A percentile compares a stretch with the other conserved stretches of the same genome.
These are phyloP conservation scores for Agrocybe praecox DNA, from an alignment of 768 basidiomycete species.

Conservation along the genomic window DNA sequence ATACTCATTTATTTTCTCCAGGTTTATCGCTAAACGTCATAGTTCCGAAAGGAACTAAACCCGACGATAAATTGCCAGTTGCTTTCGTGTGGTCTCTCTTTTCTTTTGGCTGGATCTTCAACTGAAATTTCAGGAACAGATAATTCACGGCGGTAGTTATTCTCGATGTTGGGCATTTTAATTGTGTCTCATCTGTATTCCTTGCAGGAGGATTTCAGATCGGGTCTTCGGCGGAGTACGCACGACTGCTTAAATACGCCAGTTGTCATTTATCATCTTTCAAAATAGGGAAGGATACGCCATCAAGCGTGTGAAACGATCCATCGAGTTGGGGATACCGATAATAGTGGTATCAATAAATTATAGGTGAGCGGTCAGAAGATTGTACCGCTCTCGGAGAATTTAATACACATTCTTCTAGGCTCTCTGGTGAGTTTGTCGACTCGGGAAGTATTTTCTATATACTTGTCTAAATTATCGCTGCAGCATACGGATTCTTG, in stretches of 20 bases:
- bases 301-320: neutral
- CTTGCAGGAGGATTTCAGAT: neutral
- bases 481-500: neutral
- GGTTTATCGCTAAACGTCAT: slow-evolving; percentile 1
- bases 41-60: neutral
- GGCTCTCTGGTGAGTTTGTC: neutral
- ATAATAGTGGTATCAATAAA: neutral
- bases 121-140: neutral
- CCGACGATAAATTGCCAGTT: neutral
- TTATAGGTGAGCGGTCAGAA: neutral
- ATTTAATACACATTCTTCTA: neutral
- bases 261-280: neutral
- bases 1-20: neutral
- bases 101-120: no score
- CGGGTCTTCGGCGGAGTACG: neutral
- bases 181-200: neutral
- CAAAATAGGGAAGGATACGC: neutral
- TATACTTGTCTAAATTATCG: neutral
- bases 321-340: neutral
- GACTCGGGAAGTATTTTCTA: neutral
- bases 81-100: neutral
- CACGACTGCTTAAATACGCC: neutral
- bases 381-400: no score
- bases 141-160: neutral
- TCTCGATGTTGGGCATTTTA: neutral